phyloP scores from a whole-genome alignment of 352 stramenopile genomes.

The Phytophthora sojae region DNA sequence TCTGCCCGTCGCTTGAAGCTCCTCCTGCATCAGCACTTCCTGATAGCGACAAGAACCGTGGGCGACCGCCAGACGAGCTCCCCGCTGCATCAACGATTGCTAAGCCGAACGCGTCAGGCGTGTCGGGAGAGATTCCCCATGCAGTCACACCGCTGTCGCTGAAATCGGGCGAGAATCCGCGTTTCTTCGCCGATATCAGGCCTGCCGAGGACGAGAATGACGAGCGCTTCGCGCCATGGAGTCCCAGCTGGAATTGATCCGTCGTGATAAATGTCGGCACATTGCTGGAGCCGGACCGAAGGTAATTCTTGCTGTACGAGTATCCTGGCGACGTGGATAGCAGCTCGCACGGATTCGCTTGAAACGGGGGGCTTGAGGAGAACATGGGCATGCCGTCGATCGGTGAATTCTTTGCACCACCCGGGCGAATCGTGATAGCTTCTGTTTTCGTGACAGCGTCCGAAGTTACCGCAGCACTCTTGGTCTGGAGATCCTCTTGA shows the following conservation, averaged over 20 bases:
- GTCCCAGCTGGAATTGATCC: constrained; percentile 49
- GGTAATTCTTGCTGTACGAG: constrained; percentile 76
- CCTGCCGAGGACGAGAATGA: constrained; percentile 24
- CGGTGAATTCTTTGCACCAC: constrained; percentile 2
- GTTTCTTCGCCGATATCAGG: constrained; percentile 39
- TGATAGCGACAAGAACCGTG: constrained; percentile 54
- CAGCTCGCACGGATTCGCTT: constrained; percentile 72
- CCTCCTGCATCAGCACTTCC: constrained; percentile 20
- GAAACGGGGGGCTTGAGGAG: constrained; percentile 65
- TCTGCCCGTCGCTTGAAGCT: constrained; percentile 4
- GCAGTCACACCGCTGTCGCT: constrained; percentile 59
- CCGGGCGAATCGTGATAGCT: constrained; percentile 23
- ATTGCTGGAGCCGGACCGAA: constrained; percentile 50
- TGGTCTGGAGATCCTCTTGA: not conserved
- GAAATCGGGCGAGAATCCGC: constrained; percentile 70
- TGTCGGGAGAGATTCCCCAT: constrained; percentile 77
- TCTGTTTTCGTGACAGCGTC: constrained; percentile 16
- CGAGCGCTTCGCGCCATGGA: constrained; percentile 29
- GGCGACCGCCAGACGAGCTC: constrained; percentile 31
- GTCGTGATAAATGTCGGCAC: constrained; percentile 69
- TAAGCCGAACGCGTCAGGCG: constrained; percentile 69
- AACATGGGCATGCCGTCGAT: constrained; percentile 42
- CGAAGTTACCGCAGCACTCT: not conserved
- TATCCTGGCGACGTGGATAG: constrained; percentile 79
- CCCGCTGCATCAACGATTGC: constrained; percentile 45